Percentiles rank a stretch among this genome's conserved stretches.
phyloP scores from a whole-genome alignment of 2,329 filamentous ascomycete species.

The Acrodontium crateriforme region DNA sequence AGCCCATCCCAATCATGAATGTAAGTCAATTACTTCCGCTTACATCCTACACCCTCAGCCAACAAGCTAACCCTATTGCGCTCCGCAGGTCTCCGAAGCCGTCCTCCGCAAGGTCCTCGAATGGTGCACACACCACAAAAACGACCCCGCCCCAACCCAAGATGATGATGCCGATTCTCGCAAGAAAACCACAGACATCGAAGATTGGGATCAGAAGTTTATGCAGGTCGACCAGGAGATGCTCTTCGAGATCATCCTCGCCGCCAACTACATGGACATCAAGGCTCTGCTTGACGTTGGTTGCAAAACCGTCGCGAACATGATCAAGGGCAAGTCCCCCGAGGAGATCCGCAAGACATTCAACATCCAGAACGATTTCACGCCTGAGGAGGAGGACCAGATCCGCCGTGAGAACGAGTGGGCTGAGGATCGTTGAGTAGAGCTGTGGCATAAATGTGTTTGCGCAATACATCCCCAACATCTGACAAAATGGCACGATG shows the following conservation, averaged over 20 bases:
- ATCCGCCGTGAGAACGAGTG: conserved; percentile 47
- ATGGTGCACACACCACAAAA: conserved; percentile 93
- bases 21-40: conserved; percentile 23
- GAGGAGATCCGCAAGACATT: conserved; percentile 99
- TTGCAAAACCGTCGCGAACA: conserved; percentile 99
- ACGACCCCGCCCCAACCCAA: conserved; percentile 64
- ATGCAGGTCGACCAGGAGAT: conserved; percentile 99
- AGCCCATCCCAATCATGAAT: conserved; percentile 80
- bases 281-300: conserved; percentile 95
- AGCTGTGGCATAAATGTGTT: no score
- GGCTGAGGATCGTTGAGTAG: conserved; percentile 26
- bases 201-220: conserved; percentile 99
- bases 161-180: conserved; percentile 89
- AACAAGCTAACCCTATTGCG: conserved; percentile 17
- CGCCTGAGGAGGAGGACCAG: conserved; percentile 96
- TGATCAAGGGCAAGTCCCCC: conserved; percentile 99
- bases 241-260: conserved; percentile 98
- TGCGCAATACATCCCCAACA: no score
- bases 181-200: conserved; percentile 98
- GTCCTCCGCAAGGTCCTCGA: conserved; percentile 94
- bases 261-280: conserved; percentile 97
- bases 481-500: no score
- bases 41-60: conserved; percentile 1
- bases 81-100: conserved; percentile 61
- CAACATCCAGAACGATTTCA: conserved; percentile 99